These are phyloP conservation scores for Cutaneotrichosporon arboriforme DNA, from an alignment of 1,284 basidiomycete species.

Conservation along the genomic window DNA sequence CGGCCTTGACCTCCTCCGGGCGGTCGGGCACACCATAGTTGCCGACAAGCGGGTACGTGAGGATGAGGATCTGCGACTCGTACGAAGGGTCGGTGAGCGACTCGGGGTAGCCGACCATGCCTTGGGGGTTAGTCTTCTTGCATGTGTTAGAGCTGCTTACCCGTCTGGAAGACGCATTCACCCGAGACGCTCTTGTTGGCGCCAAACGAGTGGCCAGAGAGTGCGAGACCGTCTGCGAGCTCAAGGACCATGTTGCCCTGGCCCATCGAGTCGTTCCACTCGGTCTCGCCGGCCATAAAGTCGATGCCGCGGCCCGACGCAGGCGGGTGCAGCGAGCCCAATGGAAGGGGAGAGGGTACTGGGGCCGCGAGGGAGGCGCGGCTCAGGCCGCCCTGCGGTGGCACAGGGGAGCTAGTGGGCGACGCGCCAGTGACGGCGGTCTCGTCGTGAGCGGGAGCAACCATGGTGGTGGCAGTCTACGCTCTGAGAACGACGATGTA, in stretches of 20 bases:
- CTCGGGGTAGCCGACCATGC: constrained; percentile 99
- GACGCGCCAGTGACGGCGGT: constrained; percentile 10
- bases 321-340: constrained; percentile 43
- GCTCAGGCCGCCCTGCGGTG: constrained; percentile 5
- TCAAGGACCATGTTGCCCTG: constrained; percentile 66
- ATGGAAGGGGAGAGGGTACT: constrained; percentile 19
- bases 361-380: constrained; percentile 20
- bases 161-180: constrained; percentile 99
- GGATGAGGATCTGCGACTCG: constrained; percentile 93
- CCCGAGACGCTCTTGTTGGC: constrained; percentile 89
- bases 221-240: constrained; percentile 83
- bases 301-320: constrained; percentile 45
- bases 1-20: constrained; percentile 45
- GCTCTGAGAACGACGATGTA: background rate
- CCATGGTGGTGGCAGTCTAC: constrained; percentile 13
- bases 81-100: constrained; percentile 98
- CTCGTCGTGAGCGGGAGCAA: constrained; percentile 16
- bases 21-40: constrained; percentile 97
- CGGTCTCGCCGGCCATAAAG: constrained; percentile 34
- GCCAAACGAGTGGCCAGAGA: constrained; percentile 88
- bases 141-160: constrained; percentile 52
- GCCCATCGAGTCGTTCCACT: constrained; percentile 42
- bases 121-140: constrained; percentile 52
- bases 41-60: constrained; percentile 95
- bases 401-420: constrained; percentile 23